These are phyloP conservation scores for Rosellinia necatrix DNA, from an alignment of 2,329 filamentous ascomycete genomes.

Conservation along the genomic window DNA sequence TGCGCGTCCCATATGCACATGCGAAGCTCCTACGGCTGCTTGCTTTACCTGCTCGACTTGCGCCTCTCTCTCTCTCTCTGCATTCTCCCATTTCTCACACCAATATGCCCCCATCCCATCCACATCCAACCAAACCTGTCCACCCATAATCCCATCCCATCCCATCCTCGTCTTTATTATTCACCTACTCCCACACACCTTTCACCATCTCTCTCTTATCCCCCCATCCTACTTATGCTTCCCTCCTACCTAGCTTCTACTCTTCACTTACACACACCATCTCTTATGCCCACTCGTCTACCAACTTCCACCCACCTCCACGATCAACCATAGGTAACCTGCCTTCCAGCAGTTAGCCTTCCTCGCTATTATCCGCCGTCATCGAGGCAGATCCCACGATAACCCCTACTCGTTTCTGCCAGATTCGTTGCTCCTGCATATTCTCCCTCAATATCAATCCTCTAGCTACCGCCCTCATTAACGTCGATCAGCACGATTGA, in stretches of 20 bases:
- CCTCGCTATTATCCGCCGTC: slow-evolving; percentile 1
- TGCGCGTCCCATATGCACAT: slow-evolving; percentile 30
- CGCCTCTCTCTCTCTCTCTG: slow-evolving; percentile 24
- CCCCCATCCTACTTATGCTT: neutral
- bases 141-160: slow-evolving; percentile 35
- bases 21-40: slow-evolving; percentile 32
- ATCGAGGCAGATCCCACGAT: slow-evolving; percentile 19
- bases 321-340: slow-evolving; percentile 4
- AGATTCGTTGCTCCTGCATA: slow-evolving; percentile 32
- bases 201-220: slow-evolving; percentile 21
- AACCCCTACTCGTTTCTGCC: slow-evolving; percentile 31
- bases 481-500: slow-evolving; percentile 20
- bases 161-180: slow-evolving; percentile 33
- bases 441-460: slow-evolving; percentile 14
- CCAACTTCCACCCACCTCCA: slow-evolving; percentile 4
- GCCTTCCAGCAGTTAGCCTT: slow-evolving; percentile 3
- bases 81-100: slow-evolving; percentile 37
- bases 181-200: slow-evolving; percentile 33
- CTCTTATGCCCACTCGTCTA: slow-evolving; percentile 6
- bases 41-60: slow-evolving; percentile 34
- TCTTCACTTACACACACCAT: slow-evolving; percentile 23
- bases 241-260: neutral
- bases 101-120: slow-evolving; percentile 36
- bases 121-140: slow-evolving; percentile 30
- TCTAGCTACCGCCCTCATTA: slow-evolving; percentile 15